Evolutionary conservation across 2,329 filamentous ascomycete species (phyloP).

Genomic region (Podosphaera xanthii): DNA sequence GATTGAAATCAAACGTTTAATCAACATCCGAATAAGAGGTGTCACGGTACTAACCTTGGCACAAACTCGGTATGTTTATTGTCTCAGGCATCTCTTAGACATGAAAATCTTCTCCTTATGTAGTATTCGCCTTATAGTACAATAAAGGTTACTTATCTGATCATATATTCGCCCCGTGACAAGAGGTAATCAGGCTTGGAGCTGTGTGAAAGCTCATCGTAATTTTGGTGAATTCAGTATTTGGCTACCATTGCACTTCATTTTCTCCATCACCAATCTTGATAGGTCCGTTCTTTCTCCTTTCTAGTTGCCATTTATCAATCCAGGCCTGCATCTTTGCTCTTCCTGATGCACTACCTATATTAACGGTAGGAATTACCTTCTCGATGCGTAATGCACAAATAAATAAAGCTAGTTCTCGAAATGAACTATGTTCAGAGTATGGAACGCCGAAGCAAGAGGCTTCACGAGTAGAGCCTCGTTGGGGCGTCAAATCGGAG

Average conservation of each 20-base stretch:
- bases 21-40: no score
- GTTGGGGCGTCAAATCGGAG: conserved; percentile 53
- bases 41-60: no score
- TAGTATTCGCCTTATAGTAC: no score
- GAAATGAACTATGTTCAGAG: conserved; percentile 83
- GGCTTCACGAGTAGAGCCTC: conserved; percentile 61
- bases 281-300: conserved; percentile 30
- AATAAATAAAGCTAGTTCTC: conserved; percentile 83
- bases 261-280: conserved; percentile 12
- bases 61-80: no score
- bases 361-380: conserved; percentile 83
- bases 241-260: conserved; percentile 11
- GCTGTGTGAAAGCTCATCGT: no score
- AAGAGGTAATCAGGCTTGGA: no score
- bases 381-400: conserved; percentile 71
- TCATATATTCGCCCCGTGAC: no score
- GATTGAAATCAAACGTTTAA: no score
- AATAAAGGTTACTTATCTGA: no score
- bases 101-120: no score
- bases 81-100: no score
- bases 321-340: conserved; percentile 41
- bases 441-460: conserved; percentile 90
- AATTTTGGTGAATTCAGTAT: conserved; percentile 12
- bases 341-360: conserved; percentile 33
- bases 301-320: conserved; percentile 36